Evolutionary conservation across 2,329 filamentous ascomycete species (phyloP), one percentile per base, ranked within the genome.

Genomic region (Cryphonectria radicalis): DNA sequence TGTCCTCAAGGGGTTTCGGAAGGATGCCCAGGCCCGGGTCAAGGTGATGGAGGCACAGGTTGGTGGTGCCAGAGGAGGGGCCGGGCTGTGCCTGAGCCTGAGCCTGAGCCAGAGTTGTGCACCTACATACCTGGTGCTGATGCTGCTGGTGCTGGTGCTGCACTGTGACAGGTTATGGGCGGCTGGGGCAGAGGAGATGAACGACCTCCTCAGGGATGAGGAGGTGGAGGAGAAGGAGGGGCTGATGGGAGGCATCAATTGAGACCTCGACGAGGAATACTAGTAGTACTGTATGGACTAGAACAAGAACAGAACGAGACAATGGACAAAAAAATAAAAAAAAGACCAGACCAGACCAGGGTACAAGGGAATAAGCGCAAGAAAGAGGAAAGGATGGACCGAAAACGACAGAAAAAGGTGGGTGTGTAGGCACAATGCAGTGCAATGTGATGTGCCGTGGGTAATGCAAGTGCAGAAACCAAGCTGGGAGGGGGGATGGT

Each of bases 1-100:
- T 81, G 79, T 77, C 79, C 77, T 78, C 69, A 77, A 69, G 74
- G 73, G 75, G 62, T n/a, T 37, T 50, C 46, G 46, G 25, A 37
- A 40, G 22, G 42, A 62, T 28, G 43, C 50, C 55, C 28, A 69
- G 17, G 67, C n/a, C 64, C 46, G 59, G 35, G 46, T 62, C 43
- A 62, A 65, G 35, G 66, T 68, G 35, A 46, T 62, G 35, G 66
- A 65, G 35, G 66, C 70, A 67, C 37, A 50, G 35, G 37, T 63
- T 35, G 57, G 67, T 35, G 53, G 67, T 42, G 62, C 40, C 68
- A 64, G 35, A 65, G 68, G 43, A 65, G 63, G 37, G 53, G 60
- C 40, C 37, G 37, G 25, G 37, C 55, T 59, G 53, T 35, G 37
- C 43, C 46, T 55, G 37, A 50, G 60, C 64, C 50, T 63, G 64